phyloP scores from a whole-genome alignment of 768 basidiomycete species.

The Russula abietina region DNA sequence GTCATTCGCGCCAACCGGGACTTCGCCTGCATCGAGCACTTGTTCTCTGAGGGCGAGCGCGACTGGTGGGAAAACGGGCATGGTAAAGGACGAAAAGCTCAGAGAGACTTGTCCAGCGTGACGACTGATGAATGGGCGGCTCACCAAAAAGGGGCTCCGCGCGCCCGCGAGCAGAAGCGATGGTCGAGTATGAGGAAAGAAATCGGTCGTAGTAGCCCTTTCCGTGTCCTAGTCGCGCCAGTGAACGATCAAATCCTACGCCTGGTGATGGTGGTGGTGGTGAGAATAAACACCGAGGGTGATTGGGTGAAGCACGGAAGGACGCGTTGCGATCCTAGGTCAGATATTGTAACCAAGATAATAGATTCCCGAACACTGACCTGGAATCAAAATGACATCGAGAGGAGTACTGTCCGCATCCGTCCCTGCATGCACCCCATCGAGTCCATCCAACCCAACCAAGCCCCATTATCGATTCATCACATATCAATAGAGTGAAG shows the following conservation, averaged over 20 bases:
- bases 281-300: background rate
- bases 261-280: too few species aligned
- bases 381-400: constrained; percentile 13
- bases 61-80: constrained; percentile 36
- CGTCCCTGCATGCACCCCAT: background rate
- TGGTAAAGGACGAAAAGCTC: background rate
- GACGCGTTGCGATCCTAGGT: too few species aligned
- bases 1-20: constrained; percentile 54
- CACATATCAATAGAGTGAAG: too few species aligned
- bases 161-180: constrained; percentile 32
- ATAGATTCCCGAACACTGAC: constrained; percentile 16
- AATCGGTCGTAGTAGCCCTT: constrained; percentile 82
- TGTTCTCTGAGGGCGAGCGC: constrained; percentile 62
- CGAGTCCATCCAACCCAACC: background rate
- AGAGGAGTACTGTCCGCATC: background rate
- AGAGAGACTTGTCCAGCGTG: background rate
- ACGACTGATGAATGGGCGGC: constrained; percentile 13
- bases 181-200: constrained; percentile 46
- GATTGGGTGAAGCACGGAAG: too few species aligned
- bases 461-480: too few species aligned
- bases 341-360: too few species aligned
- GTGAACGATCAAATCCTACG: constrained; percentile 64
- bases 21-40: constrained; percentile 42
- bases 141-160: constrained; percentile 55
- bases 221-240: constrained; percentile 72